Conservation (phyloP, 2,329 filamentous ascomycete species). For the Mollisiaceae sp. region DNA sequence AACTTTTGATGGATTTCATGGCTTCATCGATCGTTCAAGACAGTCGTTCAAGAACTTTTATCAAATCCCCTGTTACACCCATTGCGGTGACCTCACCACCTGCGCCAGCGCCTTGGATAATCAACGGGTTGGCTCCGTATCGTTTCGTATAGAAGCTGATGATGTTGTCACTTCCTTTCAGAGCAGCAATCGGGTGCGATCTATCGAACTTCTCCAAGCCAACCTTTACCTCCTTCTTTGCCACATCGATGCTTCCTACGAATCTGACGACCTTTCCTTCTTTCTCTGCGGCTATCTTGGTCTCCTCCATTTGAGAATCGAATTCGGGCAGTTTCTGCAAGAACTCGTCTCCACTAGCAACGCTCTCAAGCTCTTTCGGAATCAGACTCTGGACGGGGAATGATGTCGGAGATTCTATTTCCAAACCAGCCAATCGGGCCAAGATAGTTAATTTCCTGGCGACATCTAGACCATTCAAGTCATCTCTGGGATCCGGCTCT, state of each 20-base stretch:
- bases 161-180: conserved; percentile 98
- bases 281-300: conserved; percentile 83
- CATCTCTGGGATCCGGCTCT: conserved; percentile 84
- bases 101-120: conserved; percentile 92
- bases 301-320: conserved; percentile 86
- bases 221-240: conserved; percentile 83
- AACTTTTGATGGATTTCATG: conserved; percentile 27
- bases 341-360: conserved; percentile 82
- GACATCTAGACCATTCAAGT: conserved; percentile 86
- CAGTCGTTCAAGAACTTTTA: conserved; percentile 79
- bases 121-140: conserved; percentile 88
- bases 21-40: conserved; percentile 25
- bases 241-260: conserved; percentile 90
- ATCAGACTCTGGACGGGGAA: conserved; percentile 97
- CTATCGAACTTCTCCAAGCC: conserved; percentile 88
- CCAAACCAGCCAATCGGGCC: conserved; percentile 81
- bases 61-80: conserved; percentile 91
- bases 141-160: conserved; percentile 98
- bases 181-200: conserved; percentile 86
- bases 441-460: conserved; percentile 97
- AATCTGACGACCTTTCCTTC: conserved; percentile 93
- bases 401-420: conserved; percentile 80
- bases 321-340: conserved; percentile 79
- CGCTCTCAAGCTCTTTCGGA: conserved; percentile 81
- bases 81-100: conserved; percentile 96